Conservation (phyloP, 164 flowering plant species). For the Warburgia ugandensis region DNA sequence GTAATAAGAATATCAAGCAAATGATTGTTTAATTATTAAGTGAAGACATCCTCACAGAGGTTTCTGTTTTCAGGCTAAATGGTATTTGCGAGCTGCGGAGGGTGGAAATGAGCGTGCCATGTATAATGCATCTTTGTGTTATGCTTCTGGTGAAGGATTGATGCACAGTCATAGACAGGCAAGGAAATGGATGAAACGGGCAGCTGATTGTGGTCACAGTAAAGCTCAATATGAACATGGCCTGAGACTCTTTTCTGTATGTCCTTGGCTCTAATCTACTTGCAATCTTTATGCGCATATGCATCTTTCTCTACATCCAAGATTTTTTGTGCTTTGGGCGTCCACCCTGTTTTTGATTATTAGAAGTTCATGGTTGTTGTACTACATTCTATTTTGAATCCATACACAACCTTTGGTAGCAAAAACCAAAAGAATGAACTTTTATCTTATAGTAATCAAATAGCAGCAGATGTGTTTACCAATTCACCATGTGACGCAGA, state of each 20-base stretch:
- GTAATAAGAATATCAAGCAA: too few relatives aligned
- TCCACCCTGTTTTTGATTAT: neutral
- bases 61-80: constrained; percentile 50
- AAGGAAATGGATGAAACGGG: constrained; percentile 87
- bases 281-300: neutral
- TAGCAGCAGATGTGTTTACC: too few relatives aligned
- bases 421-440: too few relatives aligned
- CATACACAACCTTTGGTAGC: too few relatives aligned
- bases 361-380: neutral
- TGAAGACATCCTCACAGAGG: constrained; percentile 7
- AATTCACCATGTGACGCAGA: too few relatives aligned
- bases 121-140: constrained; percentile 84
- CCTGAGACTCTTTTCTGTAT: constrained; percentile 69
- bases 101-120: constrained; percentile 94
- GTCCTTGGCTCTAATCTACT: constrained; percentile 5
- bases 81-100: constrained; percentile 86
- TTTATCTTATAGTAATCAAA: too few relatives aligned
- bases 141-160: constrained; percentile 75
- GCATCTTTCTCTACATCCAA: neutral
- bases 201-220: constrained; percentile 83
- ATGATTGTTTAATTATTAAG: too few relatives aligned
- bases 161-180: constrained; percentile 41
- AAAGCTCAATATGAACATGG: constrained; percentile 95
- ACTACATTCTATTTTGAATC: too few relatives aligned
- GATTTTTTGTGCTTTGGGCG: neutral